A percentile compares a stretch with the other conserved stretches of the same genome.
Evolutionary conservation across 108 stramenopile species (phyloP).

Genomic region (Bacterosira constricta): DNA sequence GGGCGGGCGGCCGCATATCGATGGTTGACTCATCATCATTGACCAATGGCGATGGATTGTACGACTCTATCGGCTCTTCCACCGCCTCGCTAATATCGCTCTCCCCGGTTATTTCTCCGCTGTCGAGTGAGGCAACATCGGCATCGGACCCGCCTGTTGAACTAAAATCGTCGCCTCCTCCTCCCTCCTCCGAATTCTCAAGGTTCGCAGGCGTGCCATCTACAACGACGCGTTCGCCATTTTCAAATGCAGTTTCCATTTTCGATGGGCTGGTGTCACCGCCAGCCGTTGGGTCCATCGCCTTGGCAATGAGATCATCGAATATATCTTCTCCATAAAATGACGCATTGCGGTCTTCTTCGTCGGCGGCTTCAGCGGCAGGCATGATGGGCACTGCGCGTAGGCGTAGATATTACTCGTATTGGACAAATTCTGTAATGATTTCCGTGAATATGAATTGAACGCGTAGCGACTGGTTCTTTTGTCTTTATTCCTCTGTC

Average conservation of each 20-base stretch:
- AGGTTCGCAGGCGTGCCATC: not conserved
- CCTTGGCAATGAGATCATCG: constrained; percentile 34
- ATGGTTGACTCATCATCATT: constrained; percentile 48
- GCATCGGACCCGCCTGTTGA: not conserved
- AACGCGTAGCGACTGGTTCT: too few relatives aligned
- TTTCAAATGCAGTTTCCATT: not conserved
- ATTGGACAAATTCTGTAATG: too few relatives aligned
- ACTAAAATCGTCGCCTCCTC: too few relatives aligned
- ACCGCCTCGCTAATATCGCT: constrained; percentile 3
- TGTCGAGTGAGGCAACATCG: constrained; percentile 18
- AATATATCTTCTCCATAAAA: constrained; percentile 32
- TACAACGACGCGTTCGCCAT: constrained; percentile 1
- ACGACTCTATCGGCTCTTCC: not conserved
- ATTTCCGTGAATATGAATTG: too few relatives aligned
- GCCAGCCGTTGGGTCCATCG: not conserved
- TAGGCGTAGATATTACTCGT: too few relatives aligned
- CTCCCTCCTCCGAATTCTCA: not conserved
- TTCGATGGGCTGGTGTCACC: not conserved
- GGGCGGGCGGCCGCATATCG: constrained; percentile 50
- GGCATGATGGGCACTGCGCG: too few relatives aligned
- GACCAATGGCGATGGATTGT: constrained; percentile 26
- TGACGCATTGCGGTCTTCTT: not conserved
- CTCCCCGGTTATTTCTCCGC: constrained; percentile 9
- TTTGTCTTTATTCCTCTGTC: too few relatives aligned
- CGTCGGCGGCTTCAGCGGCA: not conserved